phyloP scores from a whole-genome alignment of 106 monocot species.

The Acorus gramineus region DNA sequence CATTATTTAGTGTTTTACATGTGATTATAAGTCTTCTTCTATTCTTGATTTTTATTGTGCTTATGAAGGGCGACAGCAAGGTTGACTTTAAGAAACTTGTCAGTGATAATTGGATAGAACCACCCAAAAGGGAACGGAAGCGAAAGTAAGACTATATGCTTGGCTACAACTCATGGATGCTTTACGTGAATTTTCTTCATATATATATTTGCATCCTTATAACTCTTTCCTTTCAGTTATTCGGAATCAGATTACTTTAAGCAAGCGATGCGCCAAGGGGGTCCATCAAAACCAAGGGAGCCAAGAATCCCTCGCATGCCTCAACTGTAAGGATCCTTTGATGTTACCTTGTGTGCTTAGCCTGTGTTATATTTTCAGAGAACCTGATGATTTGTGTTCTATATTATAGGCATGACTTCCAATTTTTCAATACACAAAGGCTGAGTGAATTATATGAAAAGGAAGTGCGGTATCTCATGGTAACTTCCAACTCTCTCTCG shows the following conservation, averaged over 20 bases:
- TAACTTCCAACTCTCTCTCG: conserved; percentile 8
- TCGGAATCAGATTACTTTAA: conserved; percentile 96
- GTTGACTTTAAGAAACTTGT: conserved; percentile 89
- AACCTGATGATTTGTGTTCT: neutral
- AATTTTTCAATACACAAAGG: conserved; percentile 93
- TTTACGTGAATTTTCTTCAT: neutral
- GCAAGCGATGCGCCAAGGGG: conserved; percentile 86
- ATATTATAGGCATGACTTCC: conserved; percentile 89
- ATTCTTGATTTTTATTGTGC: conserved; percentile 6
- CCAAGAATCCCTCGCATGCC: conserved; percentile 96
- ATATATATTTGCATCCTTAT: neutral
- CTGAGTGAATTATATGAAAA: conserved; percentile 93
- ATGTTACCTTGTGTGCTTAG: neutral
- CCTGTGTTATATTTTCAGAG: neutral
- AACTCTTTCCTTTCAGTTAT: conserved; percentile 37
- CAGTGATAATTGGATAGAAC: conserved; percentile 88
- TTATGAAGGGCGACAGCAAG: conserved; percentile 62
- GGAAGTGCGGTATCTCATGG: conserved; percentile 96
- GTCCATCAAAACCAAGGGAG: conserved; percentile 75
- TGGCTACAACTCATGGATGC: neutral
- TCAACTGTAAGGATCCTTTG: conserved; percentile 60
- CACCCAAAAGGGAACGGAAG: conserved; percentile 83
- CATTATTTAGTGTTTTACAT: no score
- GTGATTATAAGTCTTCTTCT: no score
- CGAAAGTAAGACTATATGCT: conserved; percentile 55